Evolutionary conservation across 2,329 filamentous ascomycete genomes (phyloP).

Genomic region (Ceratocystiopsis minuta): DNA sequence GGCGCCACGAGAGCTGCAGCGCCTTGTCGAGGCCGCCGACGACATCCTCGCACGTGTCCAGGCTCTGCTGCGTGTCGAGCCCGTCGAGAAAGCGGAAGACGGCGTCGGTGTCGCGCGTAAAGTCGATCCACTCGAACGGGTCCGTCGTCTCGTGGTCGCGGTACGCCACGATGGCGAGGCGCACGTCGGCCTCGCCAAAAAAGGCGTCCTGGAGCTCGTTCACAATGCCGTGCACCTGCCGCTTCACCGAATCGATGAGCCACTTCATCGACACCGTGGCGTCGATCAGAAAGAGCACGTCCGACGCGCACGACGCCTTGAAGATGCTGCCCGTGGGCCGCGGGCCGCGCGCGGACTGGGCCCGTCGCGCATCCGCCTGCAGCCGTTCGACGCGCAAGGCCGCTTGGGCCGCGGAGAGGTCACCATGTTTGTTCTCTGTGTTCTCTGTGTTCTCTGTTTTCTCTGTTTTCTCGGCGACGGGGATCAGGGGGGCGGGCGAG

Average conservation of each 20-base stretch:
- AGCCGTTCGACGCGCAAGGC: too few species aligned
- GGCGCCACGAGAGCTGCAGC: slow-evolving; percentile 16
- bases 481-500: too few species aligned
- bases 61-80: slow-evolving; percentile 13
- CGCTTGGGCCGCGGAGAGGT: too few species aligned
- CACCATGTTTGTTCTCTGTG: too few species aligned
- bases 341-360: not conserved
- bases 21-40: slow-evolving; percentile 17
- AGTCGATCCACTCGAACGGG: slow-evolving; percentile 16
- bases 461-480: too few species aligned
- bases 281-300: slow-evolving; percentile 21
- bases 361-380: slow-evolving; percentile 5
- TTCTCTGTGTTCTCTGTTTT: too few species aligned
- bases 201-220: slow-evolving; percentile 15
- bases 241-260: slow-evolving; percentile 18
- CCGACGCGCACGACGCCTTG: slow-evolving; percentile 17
- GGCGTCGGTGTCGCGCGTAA: slow-evolving; percentile 11
- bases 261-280: slow-evolving; percentile 17
- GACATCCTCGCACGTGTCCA: slow-evolving; percentile 19
- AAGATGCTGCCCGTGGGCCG: slow-evolving; percentile 14
- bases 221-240: slow-evolving; percentile 18
- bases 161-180: slow-evolving; percentile 19
- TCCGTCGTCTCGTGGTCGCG: slow-evolving; percentile 16
- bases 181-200: slow-evolving; percentile 17
- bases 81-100: slow-evolving; percentile 13